phyloP scores from a whole-genome alignment of 139 green algal genomes.

The Pleodorina starrii region DNA sequence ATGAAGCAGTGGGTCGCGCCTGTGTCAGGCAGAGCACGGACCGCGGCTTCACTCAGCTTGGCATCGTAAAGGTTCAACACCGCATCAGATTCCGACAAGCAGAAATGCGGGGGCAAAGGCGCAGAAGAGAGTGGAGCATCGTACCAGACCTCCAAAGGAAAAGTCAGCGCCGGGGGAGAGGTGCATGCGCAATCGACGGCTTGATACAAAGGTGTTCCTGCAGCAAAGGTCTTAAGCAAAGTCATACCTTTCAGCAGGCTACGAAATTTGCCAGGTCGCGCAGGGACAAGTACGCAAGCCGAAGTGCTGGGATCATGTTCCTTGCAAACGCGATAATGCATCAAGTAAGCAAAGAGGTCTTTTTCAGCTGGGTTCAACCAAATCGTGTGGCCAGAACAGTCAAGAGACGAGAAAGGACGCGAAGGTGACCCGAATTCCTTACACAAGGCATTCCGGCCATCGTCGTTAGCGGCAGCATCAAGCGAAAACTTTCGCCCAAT shows the following conservation, averaged over 20 bases:
- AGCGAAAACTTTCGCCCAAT: conserved; percentile 1
- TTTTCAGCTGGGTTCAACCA: not conserved
- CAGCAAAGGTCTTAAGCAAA: not conserved
- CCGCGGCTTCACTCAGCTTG: not conserved
- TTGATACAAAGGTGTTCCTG: not conserved
- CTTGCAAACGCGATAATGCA: too few relatives aligned
- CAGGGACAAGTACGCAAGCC: not conserved
- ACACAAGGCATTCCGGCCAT: conserved; percentile 15
- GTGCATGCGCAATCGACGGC: not conserved
- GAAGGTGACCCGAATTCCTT: not conserved
- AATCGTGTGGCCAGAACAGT: conserved; percentile 23
- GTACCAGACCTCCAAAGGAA: not conserved
- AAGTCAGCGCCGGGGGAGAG: not conserved
- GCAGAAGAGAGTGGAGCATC: too few relatives aligned
- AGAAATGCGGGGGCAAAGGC: too few relatives aligned
- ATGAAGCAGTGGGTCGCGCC: not conserved
- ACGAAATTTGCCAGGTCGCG: not conserved
- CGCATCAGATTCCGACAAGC: not conserved
- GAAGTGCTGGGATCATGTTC: too few relatives aligned
- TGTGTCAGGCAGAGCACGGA: not conserved
- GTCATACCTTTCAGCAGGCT: not conserved
- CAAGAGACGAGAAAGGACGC: not conserved
- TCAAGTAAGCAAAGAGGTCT: too few relatives aligned
- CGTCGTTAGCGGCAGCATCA: conserved; percentile 1
- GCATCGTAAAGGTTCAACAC: not conserved